phyloP scores from a whole-genome alignment of 148 eudicot genomes.

The Nyssa sinensis region DNA sequence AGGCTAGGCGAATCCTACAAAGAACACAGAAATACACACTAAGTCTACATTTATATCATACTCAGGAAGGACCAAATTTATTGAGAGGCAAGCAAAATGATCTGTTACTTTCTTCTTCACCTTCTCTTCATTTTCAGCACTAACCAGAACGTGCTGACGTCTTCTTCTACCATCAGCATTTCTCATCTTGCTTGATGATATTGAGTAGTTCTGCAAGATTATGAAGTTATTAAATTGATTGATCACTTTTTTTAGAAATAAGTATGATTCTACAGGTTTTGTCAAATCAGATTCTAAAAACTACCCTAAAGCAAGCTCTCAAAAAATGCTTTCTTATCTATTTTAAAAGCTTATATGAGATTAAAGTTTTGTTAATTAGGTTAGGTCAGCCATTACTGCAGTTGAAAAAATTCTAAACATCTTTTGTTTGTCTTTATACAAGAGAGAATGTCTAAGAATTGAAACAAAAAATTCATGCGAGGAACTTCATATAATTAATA shows the following conservation, averaged over 20 bases:
- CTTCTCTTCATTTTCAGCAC: constrained; percentile 30
- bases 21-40: constrained; percentile 8
- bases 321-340: neutral
- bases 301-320: neutral
- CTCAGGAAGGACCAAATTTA: neutral
- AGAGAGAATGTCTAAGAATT: constrained; percentile 4
- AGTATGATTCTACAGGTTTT: neutral
- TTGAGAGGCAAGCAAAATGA: neutral
- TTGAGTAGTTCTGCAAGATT: constrained; percentile 51
- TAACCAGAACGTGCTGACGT: constrained; percentile 34
- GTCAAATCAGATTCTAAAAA: neutral
- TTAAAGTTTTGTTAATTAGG: neutral
- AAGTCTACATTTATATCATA: neutral
- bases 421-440: constrained; percentile 8
- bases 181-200: constrained; percentile 47
- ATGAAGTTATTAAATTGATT: neutral
- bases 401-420: neutral
- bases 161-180: constrained; percentile 39
- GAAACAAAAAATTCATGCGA: constrained; percentile 7
- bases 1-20: constrained; percentile 54
- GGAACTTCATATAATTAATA: neutral
- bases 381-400: neutral
- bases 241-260: neutral
- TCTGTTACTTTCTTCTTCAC: constrained; percentile 23
- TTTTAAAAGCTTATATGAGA: neutral